Conservation (phyloP, 179 eudicot genomes). For the Heliamphora pulchella region DNA sequence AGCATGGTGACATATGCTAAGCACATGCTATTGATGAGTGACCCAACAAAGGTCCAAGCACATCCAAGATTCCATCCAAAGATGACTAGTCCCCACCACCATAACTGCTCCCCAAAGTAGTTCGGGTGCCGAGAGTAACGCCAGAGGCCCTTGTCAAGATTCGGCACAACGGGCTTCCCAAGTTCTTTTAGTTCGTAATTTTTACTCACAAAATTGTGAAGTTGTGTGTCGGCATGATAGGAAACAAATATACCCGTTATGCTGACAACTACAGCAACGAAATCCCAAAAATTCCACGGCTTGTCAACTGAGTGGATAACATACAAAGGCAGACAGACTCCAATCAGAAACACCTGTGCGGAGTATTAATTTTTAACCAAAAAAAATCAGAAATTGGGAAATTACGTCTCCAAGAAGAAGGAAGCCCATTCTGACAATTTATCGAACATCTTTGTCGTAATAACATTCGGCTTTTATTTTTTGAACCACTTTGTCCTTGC, state of each 20-base stretch:
- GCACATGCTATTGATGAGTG: slow-evolving; percentile 65
- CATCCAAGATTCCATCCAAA: slow-evolving; percentile 67
- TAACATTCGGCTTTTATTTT: no score
- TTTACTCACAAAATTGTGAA: slow-evolving; percentile 44
- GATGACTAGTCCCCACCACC: slow-evolving; percentile 96
- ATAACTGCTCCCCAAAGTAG: slow-evolving; percentile 91
- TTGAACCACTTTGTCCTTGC: no score
- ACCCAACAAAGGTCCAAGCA: slow-evolving; percentile 58
- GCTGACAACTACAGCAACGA: slow-evolving; percentile 47
- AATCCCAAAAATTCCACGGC: slow-evolving; percentile 61
- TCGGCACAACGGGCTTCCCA: slow-evolving; percentile 43
- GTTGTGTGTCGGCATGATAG: slow-evolving; percentile 76
- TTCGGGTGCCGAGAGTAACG: slow-evolving; percentile 86
- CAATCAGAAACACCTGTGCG: slow-evolving; percentile 65
- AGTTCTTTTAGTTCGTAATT: slow-evolving; percentile 46
- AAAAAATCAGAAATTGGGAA: background rate
- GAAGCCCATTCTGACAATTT: background rate
- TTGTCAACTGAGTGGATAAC: slow-evolving; percentile 51
- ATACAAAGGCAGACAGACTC: slow-evolving; percentile 68
- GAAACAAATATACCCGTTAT: slow-evolving; percentile 55
- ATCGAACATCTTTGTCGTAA: background rate
- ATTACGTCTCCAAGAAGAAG: background rate
- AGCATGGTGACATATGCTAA: slow-evolving; percentile 71
- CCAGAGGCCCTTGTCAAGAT: slow-evolving; percentile 76
- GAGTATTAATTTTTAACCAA: background rate